Conservation (phyloP, 2,329 filamentous ascomycete species). For the Teratosphaeria zuluensis region DNA sequence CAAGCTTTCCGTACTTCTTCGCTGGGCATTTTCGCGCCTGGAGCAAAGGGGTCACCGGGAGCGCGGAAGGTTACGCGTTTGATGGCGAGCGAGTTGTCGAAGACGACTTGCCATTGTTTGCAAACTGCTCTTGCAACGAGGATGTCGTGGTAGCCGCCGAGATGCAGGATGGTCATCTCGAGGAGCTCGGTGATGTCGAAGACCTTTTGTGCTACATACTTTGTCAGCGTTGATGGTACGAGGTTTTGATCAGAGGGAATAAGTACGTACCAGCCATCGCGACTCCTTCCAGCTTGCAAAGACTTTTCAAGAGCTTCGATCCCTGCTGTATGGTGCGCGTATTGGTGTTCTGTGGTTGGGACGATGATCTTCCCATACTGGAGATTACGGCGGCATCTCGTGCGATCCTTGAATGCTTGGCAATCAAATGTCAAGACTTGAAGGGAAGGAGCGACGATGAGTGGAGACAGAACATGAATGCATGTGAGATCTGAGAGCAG, state of each 20-base stretch:
- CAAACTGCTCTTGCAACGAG: background rate
- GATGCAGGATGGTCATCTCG: background rate
- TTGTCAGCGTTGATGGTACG: no score
- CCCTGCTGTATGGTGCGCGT: background rate
- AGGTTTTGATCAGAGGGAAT: no score
- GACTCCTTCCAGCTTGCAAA: no score
- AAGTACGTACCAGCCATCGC: no score
- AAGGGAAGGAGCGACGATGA: background rate
- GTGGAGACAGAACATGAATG: background rate
- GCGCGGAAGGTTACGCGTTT: background rate
- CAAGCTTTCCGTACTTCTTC: no score
- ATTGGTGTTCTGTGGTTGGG: background rate
- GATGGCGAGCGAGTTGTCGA: background rate
- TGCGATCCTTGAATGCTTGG: background rate
- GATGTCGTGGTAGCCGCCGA: background rate
- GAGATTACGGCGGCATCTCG: background rate
- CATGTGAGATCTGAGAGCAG: no score
- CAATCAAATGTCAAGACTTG: background rate
- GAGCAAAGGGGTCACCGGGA: no score
- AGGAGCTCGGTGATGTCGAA: background rate
- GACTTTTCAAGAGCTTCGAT: background rate
- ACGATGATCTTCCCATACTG: no score
- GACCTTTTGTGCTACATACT: background rate
- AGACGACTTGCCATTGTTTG: background rate
- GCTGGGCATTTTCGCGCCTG: no score